Evolutionary conservation across 2,329 filamentous ascomycete genomes (phyloP).

Genomic region (Aspergillus fumigatiaffinis): DNA sequence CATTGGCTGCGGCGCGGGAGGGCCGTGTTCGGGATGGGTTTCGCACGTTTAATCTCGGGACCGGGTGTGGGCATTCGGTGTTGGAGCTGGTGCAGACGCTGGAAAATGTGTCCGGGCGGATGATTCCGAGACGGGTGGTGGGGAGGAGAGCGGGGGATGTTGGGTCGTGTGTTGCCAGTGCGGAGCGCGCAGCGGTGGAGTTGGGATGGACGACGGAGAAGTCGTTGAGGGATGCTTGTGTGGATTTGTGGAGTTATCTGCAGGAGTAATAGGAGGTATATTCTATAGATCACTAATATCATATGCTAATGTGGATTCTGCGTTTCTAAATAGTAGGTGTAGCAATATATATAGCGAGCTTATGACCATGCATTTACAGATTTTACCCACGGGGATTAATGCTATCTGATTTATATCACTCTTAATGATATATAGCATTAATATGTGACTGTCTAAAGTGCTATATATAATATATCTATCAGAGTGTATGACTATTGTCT

Average conservation of each 20-base stretch:
- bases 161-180: conserved; percentile 37
- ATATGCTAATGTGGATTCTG: too few species aligned
- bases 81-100: conserved; percentile 36
- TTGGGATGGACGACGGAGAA: conserved; percentile 44
- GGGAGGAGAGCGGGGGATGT: conserved; percentile 36
- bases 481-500: too few species aligned
- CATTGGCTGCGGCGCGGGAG: conserved; percentile 42
- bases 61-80: conserved; percentile 36
- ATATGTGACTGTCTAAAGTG: too few species aligned
- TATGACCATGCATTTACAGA: too few species aligned
- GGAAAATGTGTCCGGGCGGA: conserved; percentile 32
- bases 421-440: too few species aligned
- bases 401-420: too few species aligned
- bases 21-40: conserved; percentile 37
- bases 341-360: too few species aligned
- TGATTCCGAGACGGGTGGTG: conserved; percentile 30
- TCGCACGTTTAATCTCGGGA: conserved; percentile 40
- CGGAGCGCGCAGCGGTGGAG: conserved; percentile 48
- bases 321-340: too few species aligned
- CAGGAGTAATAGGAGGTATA: conserved; percentile 4
- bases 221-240: conserved; percentile 34
- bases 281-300: too few species aligned
- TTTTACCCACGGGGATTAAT: too few species aligned
- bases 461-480: too few species aligned
- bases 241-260: conserved; percentile 36